Base-by-base conservation (phyloP, 108 stramenopile genomes). In the Cyclotella cryptica region DNA sequence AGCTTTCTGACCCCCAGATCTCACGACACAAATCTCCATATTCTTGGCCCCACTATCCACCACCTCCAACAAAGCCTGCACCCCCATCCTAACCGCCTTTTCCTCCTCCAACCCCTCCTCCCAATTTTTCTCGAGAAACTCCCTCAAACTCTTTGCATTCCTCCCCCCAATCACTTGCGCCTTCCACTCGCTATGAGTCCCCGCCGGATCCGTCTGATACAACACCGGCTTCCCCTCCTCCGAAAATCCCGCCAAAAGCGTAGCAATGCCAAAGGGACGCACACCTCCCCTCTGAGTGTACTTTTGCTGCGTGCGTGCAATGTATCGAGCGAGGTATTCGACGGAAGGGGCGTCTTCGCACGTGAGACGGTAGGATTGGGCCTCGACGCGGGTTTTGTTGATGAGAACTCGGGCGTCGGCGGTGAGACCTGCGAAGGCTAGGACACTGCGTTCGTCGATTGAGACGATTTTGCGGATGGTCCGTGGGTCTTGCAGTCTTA, bases 201-300 rank as follows among this genome's bases (percentile, higher is more conserved):
- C 99, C 18, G 97, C 96, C 17, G 99, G 99, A 84, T 99, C 99
- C 27, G 98, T 99, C 80, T 98, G 93, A 77, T 94, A 98, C 70
- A 97, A 76, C 66, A 90, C 85, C 19, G 96, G 96, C 29, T 85
- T 79, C 22, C 86, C 87, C 42, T 92, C 91, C 59, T 87, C 90
- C 53, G 84, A 80, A 78, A 97, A 92, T 26, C 98, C 98, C 5
- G 93, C 92, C 10, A 97, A 57, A 41, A 97, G 84, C 41, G 93
- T 90, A 47, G 97, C 95, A 58, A 99, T 97, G 40, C 99, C 99
- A 85, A 99, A 99, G 17, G 99, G 99, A 55, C 99, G 94, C 26
- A 98, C 98, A 21, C 99, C 99, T 45, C 99, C 99, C 43, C 97
- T 95, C 84, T 99, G 99, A 35, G 99, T 99, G 89, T 99, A 99